Conservation (phyloP, 179 eudicot species). For the Patellifolia procumbens region DNA sequence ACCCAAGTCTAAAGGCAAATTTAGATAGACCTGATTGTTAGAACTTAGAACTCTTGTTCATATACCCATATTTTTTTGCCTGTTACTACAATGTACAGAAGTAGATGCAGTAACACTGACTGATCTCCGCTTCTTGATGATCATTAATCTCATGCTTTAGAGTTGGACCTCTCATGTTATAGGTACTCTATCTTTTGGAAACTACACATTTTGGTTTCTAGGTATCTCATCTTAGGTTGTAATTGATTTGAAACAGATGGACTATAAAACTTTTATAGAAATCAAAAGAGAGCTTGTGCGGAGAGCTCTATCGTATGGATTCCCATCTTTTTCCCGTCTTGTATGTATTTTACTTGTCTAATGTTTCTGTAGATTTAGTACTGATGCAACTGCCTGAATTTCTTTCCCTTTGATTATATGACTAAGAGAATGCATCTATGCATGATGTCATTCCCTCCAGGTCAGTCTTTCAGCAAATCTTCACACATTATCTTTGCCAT, state of each 20-base stretch:
- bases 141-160: neutral
- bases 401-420: neutral
- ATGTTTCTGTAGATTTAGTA: neutral
- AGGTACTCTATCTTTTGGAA: neutral
- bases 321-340: too few species aligned
- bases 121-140: neutral
- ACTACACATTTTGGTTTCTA: neutral
- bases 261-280: neutral
- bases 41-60: neutral
- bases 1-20: neutral
- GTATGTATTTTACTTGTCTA: neutral
- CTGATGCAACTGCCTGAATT: neutral
- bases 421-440: too few species aligned
- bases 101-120: slow-evolving; percentile 13
- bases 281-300: neutral
- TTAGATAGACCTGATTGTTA: neutral
- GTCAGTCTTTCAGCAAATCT: neutral
- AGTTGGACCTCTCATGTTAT: neutral
- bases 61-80: neutral
- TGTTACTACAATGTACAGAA: slow-evolving; percentile 7
- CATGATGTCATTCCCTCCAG: neutral
- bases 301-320: too few species aligned
- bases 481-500: neutral
- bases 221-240: neutral
- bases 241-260: neutral